These are phyloP conservation scores for Pinus tabuliformis DNA, from an alignment of 75 land plant genomes.

Conservation along the genomic window DNA sequence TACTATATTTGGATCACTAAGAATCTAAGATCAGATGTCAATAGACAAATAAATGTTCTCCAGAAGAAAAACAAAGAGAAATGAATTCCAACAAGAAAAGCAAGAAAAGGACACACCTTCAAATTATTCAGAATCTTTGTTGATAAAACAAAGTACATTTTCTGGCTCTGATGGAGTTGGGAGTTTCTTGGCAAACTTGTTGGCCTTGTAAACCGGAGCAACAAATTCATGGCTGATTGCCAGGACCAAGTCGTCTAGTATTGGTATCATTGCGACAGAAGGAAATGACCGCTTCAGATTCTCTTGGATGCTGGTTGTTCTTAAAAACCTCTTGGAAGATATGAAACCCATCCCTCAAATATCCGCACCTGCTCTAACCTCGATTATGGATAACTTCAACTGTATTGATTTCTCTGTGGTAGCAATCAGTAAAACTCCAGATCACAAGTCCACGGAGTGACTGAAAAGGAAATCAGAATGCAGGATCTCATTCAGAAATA, in stretches of 20 bases:
- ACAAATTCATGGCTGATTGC: conserved; percentile 4
- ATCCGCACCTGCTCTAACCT: no score
- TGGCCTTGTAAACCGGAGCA: conserved; percentile 2
- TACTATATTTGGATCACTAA: no score
- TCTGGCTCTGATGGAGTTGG: neutral
- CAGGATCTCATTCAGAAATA: neutral
- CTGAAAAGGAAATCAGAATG: neutral
- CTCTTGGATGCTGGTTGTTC: conserved; percentile 1
- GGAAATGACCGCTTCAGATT: conserved; percentile 2
- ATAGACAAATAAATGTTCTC: neutral
- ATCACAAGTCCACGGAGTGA: neutral
- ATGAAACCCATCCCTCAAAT: neutral
- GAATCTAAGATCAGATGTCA: no score
- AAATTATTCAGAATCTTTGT: conserved; percentile 1
- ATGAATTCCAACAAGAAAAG: neutral
- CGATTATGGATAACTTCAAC: neutral
- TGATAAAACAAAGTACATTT: neutral
- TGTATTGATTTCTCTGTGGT: neutral
- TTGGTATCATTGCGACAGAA: neutral
- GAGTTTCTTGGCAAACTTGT: neutral
- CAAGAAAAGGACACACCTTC: neutral
- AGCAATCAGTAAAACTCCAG: neutral
- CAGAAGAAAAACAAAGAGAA: neutral
- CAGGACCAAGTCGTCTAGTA: conserved; percentile 4
- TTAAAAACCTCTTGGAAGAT: conserved; percentile 8